Evolutionary conservation across 2,329 filamentous ascomycete species (phyloP).

Genomic region (Cordyceps sp.): DNA sequence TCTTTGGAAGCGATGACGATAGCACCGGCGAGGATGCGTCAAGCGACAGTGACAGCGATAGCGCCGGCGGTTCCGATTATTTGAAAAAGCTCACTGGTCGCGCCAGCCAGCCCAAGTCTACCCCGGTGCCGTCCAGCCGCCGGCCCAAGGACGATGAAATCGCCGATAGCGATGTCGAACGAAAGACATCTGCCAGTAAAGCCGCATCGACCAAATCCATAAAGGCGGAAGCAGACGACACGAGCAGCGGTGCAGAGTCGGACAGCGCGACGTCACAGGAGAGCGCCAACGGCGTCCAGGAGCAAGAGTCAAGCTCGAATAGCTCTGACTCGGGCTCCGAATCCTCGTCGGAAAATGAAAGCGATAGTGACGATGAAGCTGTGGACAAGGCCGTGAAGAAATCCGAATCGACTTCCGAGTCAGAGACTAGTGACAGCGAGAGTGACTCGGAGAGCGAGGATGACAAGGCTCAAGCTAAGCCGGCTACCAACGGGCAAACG

Average conservation of each 20-base stretch:
- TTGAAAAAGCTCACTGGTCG: constrained; percentile 14
- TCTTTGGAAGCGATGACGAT: constrained; percentile 14
- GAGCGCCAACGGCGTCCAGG: constrained; percentile 1
- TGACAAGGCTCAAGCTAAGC: constrained; percentile 4
- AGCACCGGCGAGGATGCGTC: constrained; percentile 13
- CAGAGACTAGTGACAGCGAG: constrained; percentile 8
- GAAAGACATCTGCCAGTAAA: constrained; percentile 7
- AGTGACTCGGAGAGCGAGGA: constrained; percentile 8
- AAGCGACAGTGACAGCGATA: constrained; percentile 17
- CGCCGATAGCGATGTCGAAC: constrained; percentile 24
- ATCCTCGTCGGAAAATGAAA: constrained; percentile 10
- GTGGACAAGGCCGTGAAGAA: constrained; percentile 5
- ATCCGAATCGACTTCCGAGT: constrained; percentile 6
- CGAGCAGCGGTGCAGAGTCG: constrained; percentile 13
- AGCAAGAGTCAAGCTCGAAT: background rate
- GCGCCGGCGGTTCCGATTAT: constrained; percentile 14
- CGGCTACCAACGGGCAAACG: constrained; percentile 6
- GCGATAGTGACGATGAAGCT: constrained; percentile 10
- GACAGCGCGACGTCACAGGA: constrained; percentile 7
- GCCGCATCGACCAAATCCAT: constrained; percentile 1
- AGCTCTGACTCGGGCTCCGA: constrained; percentile 9
- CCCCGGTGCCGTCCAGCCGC: constrained; percentile 8
- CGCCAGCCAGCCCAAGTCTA: constrained; percentile 2
- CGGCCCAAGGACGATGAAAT: constrained; percentile 20
- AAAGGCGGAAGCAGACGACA: constrained; percentile 8